These are phyloP conservation scores for Rhynchospora tenuis DNA, from an alignment of 176 grass and related monocot genomes.

Conservation along the genomic window DNA sequence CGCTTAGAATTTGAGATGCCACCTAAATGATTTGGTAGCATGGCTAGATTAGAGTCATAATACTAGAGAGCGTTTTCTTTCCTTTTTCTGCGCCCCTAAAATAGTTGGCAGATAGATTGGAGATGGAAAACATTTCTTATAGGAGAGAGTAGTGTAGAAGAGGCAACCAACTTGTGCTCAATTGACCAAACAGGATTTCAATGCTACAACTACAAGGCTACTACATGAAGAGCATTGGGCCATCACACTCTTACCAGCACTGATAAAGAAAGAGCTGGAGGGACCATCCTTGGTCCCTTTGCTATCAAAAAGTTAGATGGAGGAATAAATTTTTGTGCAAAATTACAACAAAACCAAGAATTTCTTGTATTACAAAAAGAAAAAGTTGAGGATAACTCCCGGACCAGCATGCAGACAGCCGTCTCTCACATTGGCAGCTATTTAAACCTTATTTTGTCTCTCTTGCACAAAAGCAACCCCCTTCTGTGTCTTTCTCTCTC, in stretches of 20 bases:
- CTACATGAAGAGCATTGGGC: background rate
- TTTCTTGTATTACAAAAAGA: conserved; percentile 11
- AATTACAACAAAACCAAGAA: conserved; percentile 1
- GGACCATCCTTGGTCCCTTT: background rate
- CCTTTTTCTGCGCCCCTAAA: no score
- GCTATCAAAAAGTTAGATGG: conserved; percentile 10
- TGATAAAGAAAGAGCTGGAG: conserved; percentile 18
- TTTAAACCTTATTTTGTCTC: conserved; percentile 28
- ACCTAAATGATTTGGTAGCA: background rate
- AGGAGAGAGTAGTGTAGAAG: background rate
- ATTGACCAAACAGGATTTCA: conserved; percentile 11
- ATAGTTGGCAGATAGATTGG: background rate
- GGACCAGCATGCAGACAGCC: conserved; percentile 7
- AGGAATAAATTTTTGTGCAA: conserved; percentile 2
- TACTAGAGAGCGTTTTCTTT: no score
- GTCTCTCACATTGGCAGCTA: conserved; percentile 17
- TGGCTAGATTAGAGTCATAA: background rate
- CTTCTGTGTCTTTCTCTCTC: conserved; percentile 7
- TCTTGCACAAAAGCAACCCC: conserved; percentile 6
- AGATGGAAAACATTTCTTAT: background rate
- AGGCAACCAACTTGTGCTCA: background rate
- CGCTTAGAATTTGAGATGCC: background rate
- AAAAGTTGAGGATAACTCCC: background rate
- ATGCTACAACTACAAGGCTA: background rate
- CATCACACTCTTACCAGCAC: conserved; percentile 26